Percentiles rank a stretch among this genome's conserved stretches.
Evolutionary conservation across 805 yeast species (phyloP).

Genomic region (Zygosaccharomyces bailii): DNA sequence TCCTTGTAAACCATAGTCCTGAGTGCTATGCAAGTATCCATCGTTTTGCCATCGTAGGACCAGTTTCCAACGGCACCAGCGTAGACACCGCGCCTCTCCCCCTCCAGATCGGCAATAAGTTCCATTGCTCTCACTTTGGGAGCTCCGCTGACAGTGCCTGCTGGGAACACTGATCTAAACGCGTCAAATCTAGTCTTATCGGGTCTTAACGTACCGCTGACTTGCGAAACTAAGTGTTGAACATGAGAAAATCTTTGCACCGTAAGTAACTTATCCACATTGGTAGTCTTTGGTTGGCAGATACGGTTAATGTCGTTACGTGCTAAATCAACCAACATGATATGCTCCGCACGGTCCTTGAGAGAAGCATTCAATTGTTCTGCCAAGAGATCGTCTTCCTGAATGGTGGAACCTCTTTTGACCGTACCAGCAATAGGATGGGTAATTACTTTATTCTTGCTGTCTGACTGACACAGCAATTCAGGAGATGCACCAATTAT

Average conservation of each 20-base stretch:
- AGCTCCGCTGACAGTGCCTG: constrained; percentile 98
- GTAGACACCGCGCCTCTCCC: constrained; percentile 91
- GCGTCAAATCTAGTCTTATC: constrained; percentile 94
- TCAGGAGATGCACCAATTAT: constrained; percentile 98
- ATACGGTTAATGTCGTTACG: constrained; percentile 93
- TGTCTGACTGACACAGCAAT: constrained; percentile 77
- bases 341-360: constrained; percentile 97
- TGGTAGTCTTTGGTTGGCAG: constrained; percentile 82
- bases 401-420: constrained; percentile 81
- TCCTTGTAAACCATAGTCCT: constrained; percentile 96
- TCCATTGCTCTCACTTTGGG: constrained; percentile 98
- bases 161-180: constrained; percentile 96
- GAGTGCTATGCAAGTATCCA: constrained; percentile 97
- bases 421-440: constrained; percentile 99
- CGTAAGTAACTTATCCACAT: constrained; percentile 82
- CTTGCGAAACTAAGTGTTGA: constrained; percentile 93
- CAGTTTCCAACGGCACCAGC: constrained; percentile 99
- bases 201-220: constrained; percentile 80
- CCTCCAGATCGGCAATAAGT: constrained; percentile 81
- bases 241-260: constrained; percentile 96
- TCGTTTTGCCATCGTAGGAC: constrained; percentile 90
- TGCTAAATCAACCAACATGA: constrained; percentile 97
- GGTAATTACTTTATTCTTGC: constrained; percentile 69
- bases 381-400: constrained; percentile 88
- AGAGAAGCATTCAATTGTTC: constrained; percentile 64